phyloP scores from a whole-genome alignment of 2,329 filamentous ascomycete genomes.

The Beauveria caledonica region DNA sequence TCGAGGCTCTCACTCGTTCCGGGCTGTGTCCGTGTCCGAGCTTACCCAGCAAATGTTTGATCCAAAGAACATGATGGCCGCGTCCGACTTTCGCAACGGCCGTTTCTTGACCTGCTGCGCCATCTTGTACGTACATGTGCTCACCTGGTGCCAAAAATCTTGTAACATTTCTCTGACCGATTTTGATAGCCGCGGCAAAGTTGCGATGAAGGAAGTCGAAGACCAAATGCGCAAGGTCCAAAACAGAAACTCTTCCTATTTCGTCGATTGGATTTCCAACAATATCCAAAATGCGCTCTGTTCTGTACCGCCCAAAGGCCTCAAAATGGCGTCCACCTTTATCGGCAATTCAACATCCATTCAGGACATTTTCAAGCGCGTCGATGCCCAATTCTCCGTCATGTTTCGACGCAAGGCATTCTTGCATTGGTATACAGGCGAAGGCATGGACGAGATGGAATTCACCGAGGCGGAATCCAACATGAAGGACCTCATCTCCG shows the following conservation, averaged over 20 bases:
- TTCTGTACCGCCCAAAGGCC: constrained; percentile 93
- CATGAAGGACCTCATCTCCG: constrained; percentile 99
- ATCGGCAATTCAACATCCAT: constrained; percentile 99
- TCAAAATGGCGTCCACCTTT: constrained; percentile 99
- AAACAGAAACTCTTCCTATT: constrained; percentile 99
- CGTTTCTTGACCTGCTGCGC: constrained; percentile 99
- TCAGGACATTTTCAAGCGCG: constrained; percentile 99
- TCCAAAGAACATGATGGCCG: constrained; percentile 99
- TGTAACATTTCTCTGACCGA: constrained; percentile 4
- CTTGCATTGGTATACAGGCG: constrained; percentile 99
- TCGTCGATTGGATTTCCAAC: constrained; percentile 99
- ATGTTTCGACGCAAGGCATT: constrained; percentile 99
- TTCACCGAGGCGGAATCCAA: constrained; percentile 99
- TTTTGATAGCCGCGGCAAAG: constrained; percentile 77
- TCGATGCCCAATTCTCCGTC: constrained; percentile 98
- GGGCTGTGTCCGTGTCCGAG: constrained; percentile 92
- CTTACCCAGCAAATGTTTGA: constrained; percentile 99
- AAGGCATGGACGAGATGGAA: constrained; percentile 99
- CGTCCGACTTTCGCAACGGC: constrained; percentile 98
- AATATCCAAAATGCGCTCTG: constrained; percentile 99
- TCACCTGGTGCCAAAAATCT: constrained; percentile 28
- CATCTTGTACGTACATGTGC: constrained; percentile 55
- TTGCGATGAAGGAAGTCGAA: constrained; percentile 99
- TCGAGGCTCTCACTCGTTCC: constrained; percentile 79
- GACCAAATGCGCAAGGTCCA: constrained; percentile 99